phyloP scores from a whole-genome alignment of 257 asterid genomes.

The Buddleja alternifolia region DNA sequence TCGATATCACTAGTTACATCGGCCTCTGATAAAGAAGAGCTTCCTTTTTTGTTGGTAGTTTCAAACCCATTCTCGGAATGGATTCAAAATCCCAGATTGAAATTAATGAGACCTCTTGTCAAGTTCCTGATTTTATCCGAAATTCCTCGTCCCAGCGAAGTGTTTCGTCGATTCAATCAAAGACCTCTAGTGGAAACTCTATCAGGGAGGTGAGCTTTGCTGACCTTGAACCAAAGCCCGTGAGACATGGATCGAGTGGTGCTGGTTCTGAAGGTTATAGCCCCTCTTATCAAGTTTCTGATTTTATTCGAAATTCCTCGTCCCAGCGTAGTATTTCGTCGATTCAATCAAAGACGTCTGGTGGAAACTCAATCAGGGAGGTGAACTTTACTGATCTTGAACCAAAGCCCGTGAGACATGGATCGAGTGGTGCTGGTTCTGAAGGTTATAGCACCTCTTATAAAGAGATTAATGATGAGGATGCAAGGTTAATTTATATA shows the following conservation, averaged over 20 bases:
- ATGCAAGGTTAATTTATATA: conserved; percentile 75
- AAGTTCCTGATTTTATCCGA: conserved; percentile 39
- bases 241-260: conserved; percentile 76
- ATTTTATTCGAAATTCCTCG: conserved; percentile 47
- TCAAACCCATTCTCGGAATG: conserved; percentile 42
- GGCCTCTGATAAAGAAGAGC: conserved; percentile 39
- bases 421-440: conserved; percentile 78
- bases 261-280: conserved; percentile 73
- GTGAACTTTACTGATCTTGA: conserved; percentile 60
- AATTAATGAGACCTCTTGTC: conserved; percentile 34
- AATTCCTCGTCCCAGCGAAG: conserved; percentile 59
- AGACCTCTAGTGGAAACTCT: conserved; percentile 58
- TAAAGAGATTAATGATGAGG: conserved; percentile 84
- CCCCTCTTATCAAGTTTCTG: conserved; percentile 41
- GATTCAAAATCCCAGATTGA: conserved; percentile 55
- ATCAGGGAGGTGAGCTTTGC: conserved; percentile 64
- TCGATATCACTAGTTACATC: background rate
- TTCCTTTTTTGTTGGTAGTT: conserved; percentile 48
- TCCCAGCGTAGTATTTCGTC: conserved; percentile 61
- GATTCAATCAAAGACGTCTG: conserved; percentile 54
- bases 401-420: conserved; percentile 60
- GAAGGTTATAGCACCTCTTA: conserved; percentile 74
- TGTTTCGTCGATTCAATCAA: conserved; percentile 56
- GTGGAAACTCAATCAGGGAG: conserved; percentile 67
- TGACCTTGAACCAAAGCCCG: conserved; percentile 57